Base-by-base conservation (phyloP, 805 yeast genomes). In the Ogataea allantospora region DNA sequence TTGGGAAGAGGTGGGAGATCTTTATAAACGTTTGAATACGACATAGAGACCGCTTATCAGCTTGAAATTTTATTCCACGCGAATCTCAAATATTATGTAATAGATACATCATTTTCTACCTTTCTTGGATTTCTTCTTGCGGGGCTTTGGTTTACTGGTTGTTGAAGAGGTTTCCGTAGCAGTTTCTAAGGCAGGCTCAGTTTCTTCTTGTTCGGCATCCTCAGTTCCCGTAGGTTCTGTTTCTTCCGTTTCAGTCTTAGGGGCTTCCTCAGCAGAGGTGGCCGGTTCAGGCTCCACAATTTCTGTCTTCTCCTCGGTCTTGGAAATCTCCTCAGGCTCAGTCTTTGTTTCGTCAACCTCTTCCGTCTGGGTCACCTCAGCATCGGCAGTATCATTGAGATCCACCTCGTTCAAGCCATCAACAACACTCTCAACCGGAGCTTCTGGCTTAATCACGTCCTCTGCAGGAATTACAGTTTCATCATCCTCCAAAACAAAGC, bases 401-500 rank as follows among this genome's bases (percentile, higher is more conserved):
- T 29, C 34, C n/a, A 35, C 38, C 35, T 38, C 36, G 27, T 38
- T 33, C 37, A 40, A 11, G 7, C 23, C 35, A 17, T 38, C 32
- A 6, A 22, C 38, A 21, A 35, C 26, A 9, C 10, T 13, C 5
- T 12, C 32, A 12, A 16, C 30, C 20, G 18, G 18, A 12, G 18
- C 22, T n/a, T 26, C 28, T 23, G 49, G 49, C 10, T 19, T 30
- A 25, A 42, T 43, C 19, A 40, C 45, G 9, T 41, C 42, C 36
- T 43, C 47, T 10, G 34, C 27, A 13, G 47, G 48, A 16, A 39
- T 39, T 35, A 41, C 27, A 11, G 29, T 33, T 4, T 41, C 50
- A 16, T 55, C 60, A 22, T 58, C 63, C 19, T 58, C 63, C 21
- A 55, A 37, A 10, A 56, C 58, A 44, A 58, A 55, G 8, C 59